These are phyloP conservation scores for Skeletonema potamos DNA, from an alignment of 108 stramenopile genomes.

Conservation along the genomic window DNA sequence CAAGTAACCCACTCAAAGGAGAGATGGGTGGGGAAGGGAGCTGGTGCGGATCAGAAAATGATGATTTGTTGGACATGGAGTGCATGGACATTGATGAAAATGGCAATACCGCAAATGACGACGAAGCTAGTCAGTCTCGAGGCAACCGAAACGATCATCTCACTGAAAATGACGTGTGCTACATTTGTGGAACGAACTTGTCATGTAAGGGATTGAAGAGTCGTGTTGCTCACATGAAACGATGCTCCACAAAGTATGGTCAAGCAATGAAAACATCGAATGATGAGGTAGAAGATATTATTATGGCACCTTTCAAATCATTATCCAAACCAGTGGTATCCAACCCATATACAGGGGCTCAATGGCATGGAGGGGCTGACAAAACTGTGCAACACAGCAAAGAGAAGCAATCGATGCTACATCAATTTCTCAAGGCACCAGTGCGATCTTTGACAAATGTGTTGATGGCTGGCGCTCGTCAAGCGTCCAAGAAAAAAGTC, in stretches of 20 bases:
- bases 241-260: constrained; percentile 75
- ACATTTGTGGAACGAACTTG: constrained; percentile 67
- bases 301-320: constrained; percentile 3
- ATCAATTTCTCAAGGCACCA: constrained; percentile 38
- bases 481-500: constrained; percentile 37
- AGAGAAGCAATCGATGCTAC: constrained; percentile 27
- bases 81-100: neutral
- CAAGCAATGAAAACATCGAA: constrained; percentile 9
- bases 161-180: constrained; percentile 44
- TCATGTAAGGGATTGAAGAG: constrained; percentile 48
- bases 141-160: neutral
- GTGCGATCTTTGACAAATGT: constrained; percentile 44
- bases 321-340: constrained; percentile 11
- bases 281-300: constrained; percentile 39
- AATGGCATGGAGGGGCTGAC: constrained; percentile 31
- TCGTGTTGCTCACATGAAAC: constrained; percentile 78
- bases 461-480: constrained; percentile 48
- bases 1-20: neutral
- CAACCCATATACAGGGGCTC: constrained; percentile 23
- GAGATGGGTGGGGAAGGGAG: neutral
- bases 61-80: neutral
- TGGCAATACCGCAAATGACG: no score
- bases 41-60: neutral
- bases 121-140: neutral
- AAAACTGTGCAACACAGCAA: constrained; percentile 3